Base-by-base conservation (phyloP, 2,329 filamentous ascomycete genomes). In the Ophiocordyceps sinensis region DNA sequence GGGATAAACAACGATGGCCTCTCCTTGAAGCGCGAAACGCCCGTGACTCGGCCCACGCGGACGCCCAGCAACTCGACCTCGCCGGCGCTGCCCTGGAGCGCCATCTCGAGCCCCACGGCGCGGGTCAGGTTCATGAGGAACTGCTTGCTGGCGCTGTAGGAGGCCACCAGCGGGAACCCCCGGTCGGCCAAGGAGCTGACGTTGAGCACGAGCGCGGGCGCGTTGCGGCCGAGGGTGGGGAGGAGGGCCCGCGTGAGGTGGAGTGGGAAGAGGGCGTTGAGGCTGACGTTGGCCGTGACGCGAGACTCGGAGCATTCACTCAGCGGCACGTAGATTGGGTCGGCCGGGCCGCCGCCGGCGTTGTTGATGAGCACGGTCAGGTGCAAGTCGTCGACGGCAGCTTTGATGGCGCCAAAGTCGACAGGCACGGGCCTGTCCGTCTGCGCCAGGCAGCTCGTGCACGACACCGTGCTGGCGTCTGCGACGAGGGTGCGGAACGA, bases 321-420 rank as follows among this genome's bases (percentile, higher is more conserved):
- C 5, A 73, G 51, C 3, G 58, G 47, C 4, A 51, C 52, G 43
- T 59, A 69, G 1, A 51, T 44, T 4, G 56, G 52, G 42, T 56
- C 40, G 12, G 45, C 41, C 3, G 48, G 41, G 5, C 49, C 53
- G 5, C 48, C 53, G 17, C 73, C 73, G 0, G 72, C 66, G 51
- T 77, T 77, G 55, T 77, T 77, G 49, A 78, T 53, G 21, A 78
- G 56, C 2, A 77, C 55, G 1, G 66, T 73, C 28, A 79, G 54
- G 44, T 66, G 53, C 30, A 68, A 50, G 39, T 56, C 59, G 2
- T 21, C 17, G 17, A 45, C 28, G 26, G 42, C 43, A 14, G 38
- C 40, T 13, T 41, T 37, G 40, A 56, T 50, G 12, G 45, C 43
- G 2, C 47, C 39, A 26, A 61, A 48, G 34, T 47, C 43, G 4